Evolutionary conservation across 116 monocot genomes (phyloP).

Genomic region (Phalaenopsis hybrid): DNA sequence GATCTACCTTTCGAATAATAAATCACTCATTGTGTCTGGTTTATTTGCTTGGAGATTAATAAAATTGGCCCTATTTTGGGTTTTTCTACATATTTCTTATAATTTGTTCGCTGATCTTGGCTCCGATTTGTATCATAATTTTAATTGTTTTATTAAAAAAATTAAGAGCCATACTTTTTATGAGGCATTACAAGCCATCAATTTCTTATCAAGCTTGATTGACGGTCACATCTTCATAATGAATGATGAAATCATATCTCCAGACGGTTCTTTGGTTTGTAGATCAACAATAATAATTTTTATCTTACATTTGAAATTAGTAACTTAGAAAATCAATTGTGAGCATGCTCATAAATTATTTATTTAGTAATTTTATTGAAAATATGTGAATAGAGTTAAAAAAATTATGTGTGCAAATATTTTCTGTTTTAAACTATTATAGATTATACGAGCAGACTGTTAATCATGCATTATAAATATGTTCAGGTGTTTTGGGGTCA

Average conservation of each 20-base stretch:
- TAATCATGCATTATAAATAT: constrained; percentile 14
- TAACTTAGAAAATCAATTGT: background rate
- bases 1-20: too few species aligned
- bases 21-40: too few species aligned
- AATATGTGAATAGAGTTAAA: background rate
- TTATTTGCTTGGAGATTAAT: too few species aligned
- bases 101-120: too few species aligned
- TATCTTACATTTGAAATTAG: background rate
- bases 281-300: background rate
- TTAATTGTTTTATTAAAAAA: too few species aligned
- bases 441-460: background rate
- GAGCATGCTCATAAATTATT: background rate
- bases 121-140: too few species aligned
- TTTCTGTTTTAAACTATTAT: background rate
- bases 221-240: too few species aligned
- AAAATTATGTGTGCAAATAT: background rate
- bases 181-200: too few species aligned
- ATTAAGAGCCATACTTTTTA: too few species aligned
- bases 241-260: background rate
- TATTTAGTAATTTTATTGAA: background rate
- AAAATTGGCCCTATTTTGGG: too few species aligned
- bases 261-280: background rate
- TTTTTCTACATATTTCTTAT: too few species aligned
- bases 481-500: constrained; percentile 76
- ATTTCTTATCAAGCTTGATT: too few species aligned